Conservation (phyloP, 805 yeast species). For the Ascoidea rubescens region DNA sequence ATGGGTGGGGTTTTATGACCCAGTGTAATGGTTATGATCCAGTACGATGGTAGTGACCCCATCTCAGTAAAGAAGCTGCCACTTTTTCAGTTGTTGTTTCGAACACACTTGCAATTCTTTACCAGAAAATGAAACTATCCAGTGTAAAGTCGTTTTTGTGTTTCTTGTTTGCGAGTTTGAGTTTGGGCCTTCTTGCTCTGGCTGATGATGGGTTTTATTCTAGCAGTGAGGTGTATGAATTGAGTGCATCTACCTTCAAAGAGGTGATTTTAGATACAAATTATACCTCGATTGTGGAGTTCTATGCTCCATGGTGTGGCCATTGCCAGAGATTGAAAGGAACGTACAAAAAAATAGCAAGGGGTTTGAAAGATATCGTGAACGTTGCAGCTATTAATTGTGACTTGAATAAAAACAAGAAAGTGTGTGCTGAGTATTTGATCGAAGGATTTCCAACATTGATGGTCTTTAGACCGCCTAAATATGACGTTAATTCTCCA, state of each 20-base stretch:
- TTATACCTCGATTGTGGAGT: slow-evolving; percentile 72
- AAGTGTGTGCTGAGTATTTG: slow-evolving; percentile 49
- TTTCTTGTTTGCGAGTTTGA: too few relatives aligned
- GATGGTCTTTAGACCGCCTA: slow-evolving; percentile 73
- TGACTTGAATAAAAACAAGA: slow-evolving; percentile 53
- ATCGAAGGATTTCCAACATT: slow-evolving; percentile 79
- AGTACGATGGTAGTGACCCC: too few relatives aligned
- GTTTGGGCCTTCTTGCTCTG: too few relatives aligned
- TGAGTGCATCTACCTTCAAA: slow-evolving; percentile 45
- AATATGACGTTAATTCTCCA: slow-evolving; percentile 21
- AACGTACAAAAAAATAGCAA: slow-evolving; percentile 50
- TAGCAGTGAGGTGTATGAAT: slow-evolving; percentile 37
- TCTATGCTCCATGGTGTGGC: slow-evolving; percentile 98
- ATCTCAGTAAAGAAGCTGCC: too few relatives aligned
- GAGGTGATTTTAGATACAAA: slow-evolving; percentile 54
- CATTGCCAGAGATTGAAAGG: slow-evolving; percentile 68
- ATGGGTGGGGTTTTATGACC: too few relatives aligned
- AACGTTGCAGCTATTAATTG: slow-evolving; percentile 81
- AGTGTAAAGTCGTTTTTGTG: too few relatives aligned
- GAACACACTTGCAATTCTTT: too few relatives aligned
- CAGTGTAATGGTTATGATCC: too few relatives aligned
- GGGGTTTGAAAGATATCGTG: slow-evolving; percentile 36
- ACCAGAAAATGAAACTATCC: too few relatives aligned
- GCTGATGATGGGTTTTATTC: slow-evolving; percentile 22
- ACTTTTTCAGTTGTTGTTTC: too few relatives aligned